These are phyloP conservation scores for Rhodotorula sphaerocarpa DNA, from an alignment of 768 basidiomycete species.

Conservation along the genomic window DNA sequence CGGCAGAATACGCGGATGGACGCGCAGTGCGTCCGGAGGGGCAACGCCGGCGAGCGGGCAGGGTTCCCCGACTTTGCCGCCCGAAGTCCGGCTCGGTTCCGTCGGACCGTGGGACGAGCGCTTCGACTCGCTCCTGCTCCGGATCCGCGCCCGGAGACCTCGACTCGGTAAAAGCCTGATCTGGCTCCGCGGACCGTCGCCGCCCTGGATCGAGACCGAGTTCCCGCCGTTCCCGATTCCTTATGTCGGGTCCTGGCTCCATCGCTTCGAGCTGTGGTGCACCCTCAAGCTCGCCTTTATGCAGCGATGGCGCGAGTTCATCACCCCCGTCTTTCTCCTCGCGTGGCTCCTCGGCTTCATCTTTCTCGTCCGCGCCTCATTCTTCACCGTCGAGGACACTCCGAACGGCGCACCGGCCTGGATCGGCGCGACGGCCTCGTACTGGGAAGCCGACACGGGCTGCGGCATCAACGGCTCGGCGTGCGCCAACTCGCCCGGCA, in stretches of 20 bases:
- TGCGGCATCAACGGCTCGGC: slow-evolving; percentile 63
- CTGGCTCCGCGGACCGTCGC: slow-evolving; percentile 28
- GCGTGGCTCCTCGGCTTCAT: slow-evolving; percentile 65
- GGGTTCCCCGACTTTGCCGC: neutral
- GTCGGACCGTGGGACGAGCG: slow-evolving; percentile 4
- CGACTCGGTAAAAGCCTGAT: neutral
- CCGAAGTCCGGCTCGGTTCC: slow-evolving; percentile 3
- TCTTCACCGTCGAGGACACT: slow-evolving; percentile 56
- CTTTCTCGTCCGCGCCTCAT: slow-evolving; percentile 65
- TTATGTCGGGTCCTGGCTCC: slow-evolving; percentile 9
- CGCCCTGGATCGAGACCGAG: slow-evolving; percentile 20
- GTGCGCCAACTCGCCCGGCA: slow-evolving; percentile 59
- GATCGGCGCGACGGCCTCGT: slow-evolving; percentile 61
- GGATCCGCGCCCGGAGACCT: neutral
- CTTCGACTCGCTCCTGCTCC: neutral
- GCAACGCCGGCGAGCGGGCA: neutral
- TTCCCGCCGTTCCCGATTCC: slow-evolving; percentile 22
- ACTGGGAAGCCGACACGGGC: slow-evolving; percentile 60
- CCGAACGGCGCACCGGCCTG: slow-evolving; percentile 48
- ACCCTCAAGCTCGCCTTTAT: slow-evolving; percentile 4
- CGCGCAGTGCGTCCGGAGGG: too few species aligned
- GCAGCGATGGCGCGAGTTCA: neutral
- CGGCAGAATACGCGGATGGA: neutral
- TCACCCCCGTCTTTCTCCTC: slow-evolving; percentile 50
- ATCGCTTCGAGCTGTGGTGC: slow-evolving; percentile 3